phyloP scores from a whole-genome alignment of 768 basidiomycete genomes.

The Flagelloscypha sp. region DNA sequence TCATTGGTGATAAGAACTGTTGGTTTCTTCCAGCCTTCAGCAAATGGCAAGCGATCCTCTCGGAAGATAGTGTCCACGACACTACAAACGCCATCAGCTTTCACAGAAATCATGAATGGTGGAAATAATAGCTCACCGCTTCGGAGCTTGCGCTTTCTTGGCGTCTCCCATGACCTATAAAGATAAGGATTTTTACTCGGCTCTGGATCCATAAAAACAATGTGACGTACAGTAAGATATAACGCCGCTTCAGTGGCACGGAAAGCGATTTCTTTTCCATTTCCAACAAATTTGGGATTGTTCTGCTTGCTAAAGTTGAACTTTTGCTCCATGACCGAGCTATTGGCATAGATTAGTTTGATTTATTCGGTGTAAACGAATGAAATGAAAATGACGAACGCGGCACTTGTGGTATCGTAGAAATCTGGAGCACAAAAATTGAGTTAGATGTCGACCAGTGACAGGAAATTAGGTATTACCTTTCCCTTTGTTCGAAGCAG shows the following conservation, averaged over 20 bases:
- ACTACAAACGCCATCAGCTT: conserved; percentile 1
- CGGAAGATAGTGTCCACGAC: conserved; percentile 15
- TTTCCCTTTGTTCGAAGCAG: conserved; percentile 10
- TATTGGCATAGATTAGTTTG: no score
- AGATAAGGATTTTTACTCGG: no score
- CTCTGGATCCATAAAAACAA: no score
- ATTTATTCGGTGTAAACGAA: no score
- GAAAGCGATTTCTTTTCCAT: conserved; percentile 9
- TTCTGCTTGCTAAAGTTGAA: no score
- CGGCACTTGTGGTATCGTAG: no score
- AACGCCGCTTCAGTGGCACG: conserved; percentile 8
- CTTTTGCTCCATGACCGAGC: no score
- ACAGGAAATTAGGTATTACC: no score
- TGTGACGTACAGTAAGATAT: conserved; percentile 10
- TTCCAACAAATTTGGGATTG: no score
- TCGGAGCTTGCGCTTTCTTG: conserved; percentile 9
- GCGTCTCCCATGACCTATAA: conserved; percentile 10
- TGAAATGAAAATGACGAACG: no score
- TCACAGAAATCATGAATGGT: background rate
- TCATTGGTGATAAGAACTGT: conserved; percentile 4
- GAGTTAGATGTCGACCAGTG: no score
- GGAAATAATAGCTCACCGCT: conserved; percentile 7
- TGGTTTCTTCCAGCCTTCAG: conserved; percentile 11
- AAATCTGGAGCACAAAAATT: no score
- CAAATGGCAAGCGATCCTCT: conserved; percentile 12